Base-by-base conservation (phyloP, 176 grass and related monocot genomes). In the Rhynchospora breviuscula region DNA sequence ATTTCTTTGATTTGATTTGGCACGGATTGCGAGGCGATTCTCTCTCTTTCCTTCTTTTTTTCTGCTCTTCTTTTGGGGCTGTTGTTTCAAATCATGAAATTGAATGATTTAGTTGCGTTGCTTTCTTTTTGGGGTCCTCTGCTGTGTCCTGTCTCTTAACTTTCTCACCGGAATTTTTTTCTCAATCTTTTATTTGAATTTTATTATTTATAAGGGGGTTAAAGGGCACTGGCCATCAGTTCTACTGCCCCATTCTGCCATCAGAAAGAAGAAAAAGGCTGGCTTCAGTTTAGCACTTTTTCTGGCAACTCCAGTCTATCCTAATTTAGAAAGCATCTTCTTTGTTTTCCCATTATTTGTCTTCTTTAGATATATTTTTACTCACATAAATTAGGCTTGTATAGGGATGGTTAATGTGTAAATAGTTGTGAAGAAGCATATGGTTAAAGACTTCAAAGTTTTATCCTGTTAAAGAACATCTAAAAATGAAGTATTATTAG, bases 61-160 rank as follows among this genome's bases (percentile, higher is more conserved):
- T 23, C 59, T 82, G 79, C 67, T 84, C 48, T 46, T 84, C 82
- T 75, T 84, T 83, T 83, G 81, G 22, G 4, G 81, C 81, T 83
- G 81, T 69, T 47, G 45, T 35, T 33, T 76, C 53, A 75, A 84
- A 75, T 85, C 58, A 79, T 85, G 44, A 64, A 67, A 79, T 67
- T 63, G 53, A 44, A 63, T 79, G 35, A 85, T 79, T 74, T 43
- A 31, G 52, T 48, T 75, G 40, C 22, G 23, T 70, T 84, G 81
- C 81, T 84, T 66, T 56, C 46, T 84, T 71, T 52, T 43, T 72
- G 43, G 18, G 17, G 47, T 53, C 63, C 62, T 71, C 68, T 40
- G 13, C 65, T 68, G 12, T 33, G 26, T 10, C 66, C 15, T 71
- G 46, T 56, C 19, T 40, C 13, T 67, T 26, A 40, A 40, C 31